Conservation (phyloP, 768 basidiomycete species). For the Hygrocybe coccinea region DNA sequence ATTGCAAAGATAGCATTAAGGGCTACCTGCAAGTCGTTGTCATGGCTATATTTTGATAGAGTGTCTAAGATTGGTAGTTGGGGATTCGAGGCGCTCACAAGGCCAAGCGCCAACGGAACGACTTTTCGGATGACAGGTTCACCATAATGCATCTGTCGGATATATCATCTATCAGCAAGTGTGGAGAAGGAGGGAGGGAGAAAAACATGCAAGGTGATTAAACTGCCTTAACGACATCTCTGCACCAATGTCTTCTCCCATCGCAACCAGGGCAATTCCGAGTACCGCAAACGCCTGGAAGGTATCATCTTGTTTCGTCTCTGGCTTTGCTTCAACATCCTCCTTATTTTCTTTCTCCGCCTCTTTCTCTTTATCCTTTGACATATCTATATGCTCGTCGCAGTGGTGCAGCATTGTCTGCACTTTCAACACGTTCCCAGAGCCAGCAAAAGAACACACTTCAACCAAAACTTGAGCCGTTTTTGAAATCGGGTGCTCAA, state of each 20-base stretch:
- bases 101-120: conserved; percentile 90
- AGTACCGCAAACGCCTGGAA: conserved; percentile 92
- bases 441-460: conserved; percentile 90
- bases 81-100: conserved; percentile 94
- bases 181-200: not conserved
- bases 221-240: conserved; percentile 98
- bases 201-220: conserved; percentile 78
- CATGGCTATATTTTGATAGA: conserved; percentile 97
- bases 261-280: conserved; percentile 89
- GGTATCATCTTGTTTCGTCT: conserved; percentile 55
- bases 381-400: conserved; percentile 76
- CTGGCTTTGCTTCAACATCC: conserved; percentile 56
- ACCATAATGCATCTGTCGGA: conserved; percentile 90
- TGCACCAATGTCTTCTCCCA: conserved; percentile 97
- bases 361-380: conserved; percentile 54
- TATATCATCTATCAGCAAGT: conserved; percentile 14
- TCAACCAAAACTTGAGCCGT: conserved; percentile 90
- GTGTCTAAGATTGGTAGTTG: conserved; percentile 93
- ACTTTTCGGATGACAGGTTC: conserved; percentile 88
- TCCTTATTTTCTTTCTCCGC: conserved; percentile 49
- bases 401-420: conserved; percentile 91
- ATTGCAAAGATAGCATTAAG: conserved; percentile 97
- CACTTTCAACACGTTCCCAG: conserved; percentile 90
- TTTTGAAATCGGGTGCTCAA: conserved; percentile 87
- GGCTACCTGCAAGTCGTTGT: conserved; percentile 95